Evolutionary conservation across 768 basidiomycete genomes (phyloP).

Genomic region (Naganishia vishniacii): DNA sequence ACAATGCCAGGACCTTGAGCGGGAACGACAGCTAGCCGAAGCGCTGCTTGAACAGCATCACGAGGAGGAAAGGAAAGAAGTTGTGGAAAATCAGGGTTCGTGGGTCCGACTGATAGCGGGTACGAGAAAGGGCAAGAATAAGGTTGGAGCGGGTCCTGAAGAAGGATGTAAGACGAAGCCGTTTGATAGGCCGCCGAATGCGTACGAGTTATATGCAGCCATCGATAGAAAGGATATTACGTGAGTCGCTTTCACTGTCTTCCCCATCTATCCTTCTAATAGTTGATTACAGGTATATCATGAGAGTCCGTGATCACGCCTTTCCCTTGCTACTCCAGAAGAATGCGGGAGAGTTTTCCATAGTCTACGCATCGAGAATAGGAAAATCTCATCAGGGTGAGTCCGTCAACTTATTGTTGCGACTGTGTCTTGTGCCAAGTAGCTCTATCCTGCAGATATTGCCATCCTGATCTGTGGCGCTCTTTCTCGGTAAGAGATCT

Average conservation of each 20-base stretch:
- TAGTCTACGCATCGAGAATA: constrained; percentile 72
- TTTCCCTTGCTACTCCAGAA: constrained; percentile 69
- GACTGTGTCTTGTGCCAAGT: not conserved
- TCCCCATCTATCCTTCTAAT: not conserved
- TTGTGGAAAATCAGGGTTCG: constrained; percentile 24
- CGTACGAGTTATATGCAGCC: constrained; percentile 70
- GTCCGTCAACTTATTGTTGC: not conserved
- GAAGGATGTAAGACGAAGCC: constrained; percentile 25
- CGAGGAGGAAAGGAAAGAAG: constrained; percentile 30
- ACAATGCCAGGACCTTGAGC: constrained; percentile 33
- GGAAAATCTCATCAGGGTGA: constrained; percentile 44
- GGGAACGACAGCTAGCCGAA: constrained; percentile 40
- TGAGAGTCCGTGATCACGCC: constrained; percentile 41
- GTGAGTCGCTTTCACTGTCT: constrained; percentile 53
- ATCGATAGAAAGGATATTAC: constrained; percentile 78
- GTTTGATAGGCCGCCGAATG: constrained; percentile 50
- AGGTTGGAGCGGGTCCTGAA: constrained; percentile 22
- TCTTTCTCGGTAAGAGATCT: constrained; percentile 59
- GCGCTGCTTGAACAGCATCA: constrained; percentile 42
- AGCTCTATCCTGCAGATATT: constrained; percentile 54
- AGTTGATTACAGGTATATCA: constrained; percentile 37
- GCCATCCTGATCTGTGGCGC: constrained; percentile 83
- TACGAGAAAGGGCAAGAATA: constrained; percentile 25
- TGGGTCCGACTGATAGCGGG: constrained; percentile 25
- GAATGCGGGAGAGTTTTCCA: constrained; percentile 76